phyloP scores from a whole-genome alignment of 2,329 filamentous ascomycete genomes.

The Pseudogymnoascus sp. region DNA sequence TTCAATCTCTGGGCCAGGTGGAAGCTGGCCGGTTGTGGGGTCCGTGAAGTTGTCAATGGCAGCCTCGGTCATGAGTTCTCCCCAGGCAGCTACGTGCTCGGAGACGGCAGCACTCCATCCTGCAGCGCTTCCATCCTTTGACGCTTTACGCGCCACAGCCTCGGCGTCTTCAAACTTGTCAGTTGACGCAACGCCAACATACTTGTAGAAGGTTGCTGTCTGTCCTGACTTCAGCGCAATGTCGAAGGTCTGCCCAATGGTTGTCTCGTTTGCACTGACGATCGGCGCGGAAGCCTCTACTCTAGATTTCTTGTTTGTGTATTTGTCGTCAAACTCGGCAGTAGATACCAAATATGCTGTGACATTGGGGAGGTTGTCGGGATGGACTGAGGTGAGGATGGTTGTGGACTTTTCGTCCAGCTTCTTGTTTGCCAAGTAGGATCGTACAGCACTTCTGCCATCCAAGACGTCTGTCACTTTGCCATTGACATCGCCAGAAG shows the following conservation, averaged over 20 bases:
- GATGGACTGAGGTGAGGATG: conserved; percentile 59
- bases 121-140: conserved; percentile 36
- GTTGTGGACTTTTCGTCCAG: conserved; percentile 40
- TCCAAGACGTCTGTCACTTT: conserved; percentile 60
- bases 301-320: conserved; percentile 30
- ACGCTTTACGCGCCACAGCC: conserved; percentile 46
- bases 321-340: conserved; percentile 29
- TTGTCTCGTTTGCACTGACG: conserved; percentile 50
- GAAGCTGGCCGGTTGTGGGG: conserved; percentile 47
- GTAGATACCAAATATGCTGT: conserved; percentile 52
- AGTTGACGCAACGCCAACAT: conserved; percentile 57
- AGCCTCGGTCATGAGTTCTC: conserved; percentile 47
- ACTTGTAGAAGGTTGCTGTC: conserved; percentile 53
- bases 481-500: conserved; percentile 43
- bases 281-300: conserved; percentile 28
- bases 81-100: conserved; percentile 56
- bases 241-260: conserved; percentile 52
- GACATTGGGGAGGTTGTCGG: conserved; percentile 51
- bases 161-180: conserved; percentile 57
- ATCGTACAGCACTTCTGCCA: conserved; percentile 58
- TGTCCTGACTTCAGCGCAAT: conserved; percentile 45
- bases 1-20: conserved; percentile 42
- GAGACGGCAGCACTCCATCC: conserved; percentile 49
- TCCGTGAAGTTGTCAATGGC: conserved; percentile 56
- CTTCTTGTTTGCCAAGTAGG: conserved; percentile 48